Conservation (phyloP, 148 eudicot genomes). For the Rhododendron henanense region DNA sequence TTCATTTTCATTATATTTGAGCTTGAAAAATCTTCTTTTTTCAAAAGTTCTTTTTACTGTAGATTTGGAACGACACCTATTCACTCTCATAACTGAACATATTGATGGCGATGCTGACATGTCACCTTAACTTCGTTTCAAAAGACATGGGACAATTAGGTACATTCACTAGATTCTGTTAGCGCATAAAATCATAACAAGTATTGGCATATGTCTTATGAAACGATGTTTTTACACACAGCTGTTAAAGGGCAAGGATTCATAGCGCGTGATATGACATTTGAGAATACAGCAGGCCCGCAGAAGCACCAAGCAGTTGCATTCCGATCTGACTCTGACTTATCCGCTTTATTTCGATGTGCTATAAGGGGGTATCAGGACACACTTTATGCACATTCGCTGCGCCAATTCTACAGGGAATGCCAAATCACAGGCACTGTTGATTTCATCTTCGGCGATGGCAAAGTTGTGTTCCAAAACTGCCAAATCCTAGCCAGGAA, state of each 20-base stretch:
- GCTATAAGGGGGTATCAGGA: slow-evolving; percentile 61
- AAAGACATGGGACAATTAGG: neutral
- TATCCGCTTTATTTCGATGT: slow-evolving; percentile 70
- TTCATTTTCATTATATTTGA: too few relatives aligned
- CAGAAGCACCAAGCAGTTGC: slow-evolving; percentile 87
- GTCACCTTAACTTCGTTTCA: neutral
- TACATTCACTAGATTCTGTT: neutral
- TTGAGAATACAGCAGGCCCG: slow-evolving; percentile 89
- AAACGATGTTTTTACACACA: slow-evolving; percentile 10
- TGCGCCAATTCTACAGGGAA: slow-evolving; percentile 76
- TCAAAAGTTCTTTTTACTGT: too few relatives aligned
- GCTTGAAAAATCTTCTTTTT: too few relatives aligned
- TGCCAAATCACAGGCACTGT: slow-evolving; percentile 80
- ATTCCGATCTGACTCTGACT: slow-evolving; percentile 70
- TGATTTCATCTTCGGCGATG: slow-evolving; percentile 84
- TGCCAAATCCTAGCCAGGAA: slow-evolving; percentile 60
- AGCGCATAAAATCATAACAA: neutral
- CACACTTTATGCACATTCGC: slow-evolving; percentile 76
- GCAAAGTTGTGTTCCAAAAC: slow-evolving; percentile 60
- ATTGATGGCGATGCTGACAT: neutral
- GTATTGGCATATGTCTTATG: neutral
- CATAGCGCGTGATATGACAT: slow-evolving; percentile 72
- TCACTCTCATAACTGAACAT: neutral
- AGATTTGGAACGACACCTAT: too few relatives aligned
- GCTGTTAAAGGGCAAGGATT: slow-evolving; percentile 70